These are phyloP conservation scores for Colletotrichum sp. DNA, from an alignment of 2,329 filamentous ascomycete species.

Conservation along the genomic window DNA sequence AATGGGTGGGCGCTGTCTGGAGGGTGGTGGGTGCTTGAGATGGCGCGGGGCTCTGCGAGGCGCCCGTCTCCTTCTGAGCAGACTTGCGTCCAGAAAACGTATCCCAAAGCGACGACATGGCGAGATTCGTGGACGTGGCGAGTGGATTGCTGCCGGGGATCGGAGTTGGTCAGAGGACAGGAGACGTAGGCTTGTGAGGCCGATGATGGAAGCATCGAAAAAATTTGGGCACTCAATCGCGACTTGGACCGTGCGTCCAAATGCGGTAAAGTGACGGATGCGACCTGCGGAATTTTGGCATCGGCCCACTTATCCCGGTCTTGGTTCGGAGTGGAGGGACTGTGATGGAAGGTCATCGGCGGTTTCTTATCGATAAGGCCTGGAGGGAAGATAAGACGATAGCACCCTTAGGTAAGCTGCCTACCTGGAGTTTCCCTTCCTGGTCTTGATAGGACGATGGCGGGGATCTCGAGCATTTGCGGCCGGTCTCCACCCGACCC, in stretches of 20 bases:
- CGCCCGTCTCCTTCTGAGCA: slow-evolving; percentile 35
- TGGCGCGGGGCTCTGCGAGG: slow-evolving; percentile 33
- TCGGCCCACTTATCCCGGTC: slow-evolving; percentile 2
- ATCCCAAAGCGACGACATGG: slow-evolving; percentile 66
- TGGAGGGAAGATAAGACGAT: neutral
- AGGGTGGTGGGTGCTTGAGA: slow-evolving; percentile 54
- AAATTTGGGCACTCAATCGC: slow-evolving; percentile 24
- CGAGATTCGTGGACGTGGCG: slow-evolving; percentile 22
- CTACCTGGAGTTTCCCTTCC: neutral
- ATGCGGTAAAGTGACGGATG: slow-evolving; percentile 6
- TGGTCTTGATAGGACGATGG: neutral
- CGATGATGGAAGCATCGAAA: slow-evolving; percentile 23
- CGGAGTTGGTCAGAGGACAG: slow-evolving; percentile 3
- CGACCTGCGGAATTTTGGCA: neutral
- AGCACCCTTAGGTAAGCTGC: neutral
- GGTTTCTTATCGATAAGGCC: neutral
- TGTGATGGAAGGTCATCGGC: neutral
- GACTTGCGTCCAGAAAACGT: slow-evolving; percentile 65
- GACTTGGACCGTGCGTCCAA: slow-evolving; percentile 22
- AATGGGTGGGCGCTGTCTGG: slow-evolving; percentile 59
- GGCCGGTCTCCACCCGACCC: neutral
- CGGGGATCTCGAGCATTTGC: neutral
- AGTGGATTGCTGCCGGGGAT: slow-evolving; percentile 12
- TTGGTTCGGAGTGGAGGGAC: neutral
- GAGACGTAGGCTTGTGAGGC: slow-evolving; percentile 9